Base-by-base conservation (phyloP, 352 stramenopile genomes). In the Phytopythium litorale region DNA sequence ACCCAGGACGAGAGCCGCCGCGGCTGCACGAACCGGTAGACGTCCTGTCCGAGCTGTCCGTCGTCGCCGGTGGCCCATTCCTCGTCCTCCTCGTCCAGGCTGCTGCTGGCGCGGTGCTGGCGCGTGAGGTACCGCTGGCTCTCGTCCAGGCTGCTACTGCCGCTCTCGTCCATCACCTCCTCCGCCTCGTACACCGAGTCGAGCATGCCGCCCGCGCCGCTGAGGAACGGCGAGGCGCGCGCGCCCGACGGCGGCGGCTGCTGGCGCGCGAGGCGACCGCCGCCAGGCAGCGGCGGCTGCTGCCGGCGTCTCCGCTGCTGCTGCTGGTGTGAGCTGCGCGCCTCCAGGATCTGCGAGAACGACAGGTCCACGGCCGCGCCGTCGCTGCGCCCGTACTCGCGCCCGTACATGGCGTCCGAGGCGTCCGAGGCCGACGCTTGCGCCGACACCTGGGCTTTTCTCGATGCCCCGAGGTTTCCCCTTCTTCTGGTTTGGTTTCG, bases 11-110 rank as follows among this genome's bases (percentile, higher is more conserved):
- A 92, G 19, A 94, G 67, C 11, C 85, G 66, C 2, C 85, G 61
- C 2, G 85, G 85, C 75, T 94, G 85, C 48, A 94, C 85, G 48
- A 94, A 94, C 23, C 85, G 68, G 68, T 92, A 94, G 58, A 94
- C 80, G 64, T 94, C 85, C 59, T 85, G 68, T 28, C 75, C 76
- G 16, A 79, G 46, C 33, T 81, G 70, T 30, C 68, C 77, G 33
- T 79, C 72, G 49, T 79, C 71, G 19, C 75, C 78, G 15, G 68
- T 81, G 8, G 76, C 56, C 82, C 82, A 92, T 3, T 90, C 80
- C 7, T 89, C 77, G 57, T 89, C 80, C n/a, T 88, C 76, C 5
- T 33, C 48, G 23, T 38, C 48, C 48, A 54, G 15, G 55, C 70
- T 79, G 56, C 69, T 69, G 57, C 55, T 62, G 32, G 46, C 45